Conservation (phyloP, 495 filamentous ascomycete species). For the Lasiosphaeria ovina region DNA sequence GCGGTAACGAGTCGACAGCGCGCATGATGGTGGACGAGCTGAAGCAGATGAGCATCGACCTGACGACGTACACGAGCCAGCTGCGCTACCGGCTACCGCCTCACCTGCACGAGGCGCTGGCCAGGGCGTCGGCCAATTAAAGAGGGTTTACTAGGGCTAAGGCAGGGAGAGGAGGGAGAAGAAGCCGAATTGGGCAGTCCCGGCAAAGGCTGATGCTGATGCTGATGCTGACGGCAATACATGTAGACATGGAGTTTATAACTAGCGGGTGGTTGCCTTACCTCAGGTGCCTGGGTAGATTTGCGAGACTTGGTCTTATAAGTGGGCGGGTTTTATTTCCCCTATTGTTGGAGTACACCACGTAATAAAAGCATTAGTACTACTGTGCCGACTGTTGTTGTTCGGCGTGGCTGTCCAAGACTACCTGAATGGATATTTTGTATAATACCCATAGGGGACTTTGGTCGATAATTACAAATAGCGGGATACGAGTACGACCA, state of each 20-base stretch:
- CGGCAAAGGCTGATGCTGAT: not conserved
- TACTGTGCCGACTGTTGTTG: too few species aligned
- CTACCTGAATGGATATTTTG: too few species aligned
- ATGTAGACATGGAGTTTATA: not conserved
- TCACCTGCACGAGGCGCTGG: slow-evolving; percentile 76
- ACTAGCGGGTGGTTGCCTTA: not conserved
- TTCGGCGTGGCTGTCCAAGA: too few species aligned
- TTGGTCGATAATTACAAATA: too few species aligned
- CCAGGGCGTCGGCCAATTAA: slow-evolving; percentile 68
- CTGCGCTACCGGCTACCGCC: slow-evolving; percentile 79
- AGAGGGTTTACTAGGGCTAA: not conserved
- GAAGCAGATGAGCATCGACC: slow-evolving; percentile 74
- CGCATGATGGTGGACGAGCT: slow-evolving; percentile 64
- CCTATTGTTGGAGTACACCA: too few species aligned
- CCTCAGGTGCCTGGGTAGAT: too few species aligned
- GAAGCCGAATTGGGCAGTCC: not conserved
- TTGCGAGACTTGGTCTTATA: too few species aligned
- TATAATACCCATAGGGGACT: too few species aligned
- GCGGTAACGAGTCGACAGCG: slow-evolving; percentile 67
- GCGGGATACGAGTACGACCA: too few species aligned
- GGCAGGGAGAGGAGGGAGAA: not conserved
- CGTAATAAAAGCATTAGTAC: too few species aligned
- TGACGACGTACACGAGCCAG: slow-evolving; percentile 93
- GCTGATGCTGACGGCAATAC: not conserved
- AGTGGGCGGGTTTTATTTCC: too few species aligned